These are phyloP conservation scores for Malassezia caprae DNA, from an alignment of 1,284 basidiomycete species.

Conservation along the genomic window DNA sequence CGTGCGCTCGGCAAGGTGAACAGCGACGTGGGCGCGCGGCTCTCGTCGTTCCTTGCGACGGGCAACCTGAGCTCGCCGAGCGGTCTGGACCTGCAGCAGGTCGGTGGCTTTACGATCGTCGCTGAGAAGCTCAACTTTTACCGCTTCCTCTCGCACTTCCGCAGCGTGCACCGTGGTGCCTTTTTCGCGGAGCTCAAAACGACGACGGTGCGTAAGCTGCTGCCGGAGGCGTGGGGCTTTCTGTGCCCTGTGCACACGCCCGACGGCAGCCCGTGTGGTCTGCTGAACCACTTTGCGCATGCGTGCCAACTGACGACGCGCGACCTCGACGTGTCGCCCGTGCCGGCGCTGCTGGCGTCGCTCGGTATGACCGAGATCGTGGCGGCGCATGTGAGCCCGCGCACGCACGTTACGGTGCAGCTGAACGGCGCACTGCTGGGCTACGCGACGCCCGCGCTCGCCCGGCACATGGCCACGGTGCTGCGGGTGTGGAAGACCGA, in stretches of 20 bases:
- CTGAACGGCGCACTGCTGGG: slow-evolving; percentile 90
- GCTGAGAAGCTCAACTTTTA: slow-evolving; percentile 99
- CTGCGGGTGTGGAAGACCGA: slow-evolving; percentile 95
- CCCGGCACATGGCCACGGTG: slow-evolving; percentile 68
- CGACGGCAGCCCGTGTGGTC: slow-evolving; percentile 92
- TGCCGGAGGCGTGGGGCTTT: slow-evolving; percentile 99
- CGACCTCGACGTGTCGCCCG: slow-evolving; percentile 64
- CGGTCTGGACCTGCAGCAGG: slow-evolving; percentile 92
- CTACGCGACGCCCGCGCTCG: slow-evolving; percentile 73
- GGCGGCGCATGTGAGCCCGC: slow-evolving; percentile 64
- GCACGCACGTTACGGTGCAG: slow-evolving; percentile 74
- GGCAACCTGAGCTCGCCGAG: slow-evolving; percentile 90
- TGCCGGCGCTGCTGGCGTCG: slow-evolving; percentile 69
- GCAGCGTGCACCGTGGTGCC: slow-evolving; percentile 95
- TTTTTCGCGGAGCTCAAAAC: slow-evolving; percentile 99
- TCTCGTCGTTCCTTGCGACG: slow-evolving; percentile 92
- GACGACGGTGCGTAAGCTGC: slow-evolving; percentile 87
- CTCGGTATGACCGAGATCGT: slow-evolving; percentile 93
- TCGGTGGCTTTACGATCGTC: slow-evolving; percentile 92
- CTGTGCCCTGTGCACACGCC: slow-evolving; percentile 97
- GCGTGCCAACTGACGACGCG: slow-evolving; percentile 82
- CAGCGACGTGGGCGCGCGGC: slow-evolving; percentile 80
- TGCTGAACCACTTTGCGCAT: slow-evolving; percentile 91
- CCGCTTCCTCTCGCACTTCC: slow-evolving; percentile 95
- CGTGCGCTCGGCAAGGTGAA: slow-evolving; percentile 69